Percentiles rank a stretch among this genome's conserved stretches.
Conservation (phyloP, 1,284 basidiomycete genomes). For the Cryptococcus deneoformans region DNA sequence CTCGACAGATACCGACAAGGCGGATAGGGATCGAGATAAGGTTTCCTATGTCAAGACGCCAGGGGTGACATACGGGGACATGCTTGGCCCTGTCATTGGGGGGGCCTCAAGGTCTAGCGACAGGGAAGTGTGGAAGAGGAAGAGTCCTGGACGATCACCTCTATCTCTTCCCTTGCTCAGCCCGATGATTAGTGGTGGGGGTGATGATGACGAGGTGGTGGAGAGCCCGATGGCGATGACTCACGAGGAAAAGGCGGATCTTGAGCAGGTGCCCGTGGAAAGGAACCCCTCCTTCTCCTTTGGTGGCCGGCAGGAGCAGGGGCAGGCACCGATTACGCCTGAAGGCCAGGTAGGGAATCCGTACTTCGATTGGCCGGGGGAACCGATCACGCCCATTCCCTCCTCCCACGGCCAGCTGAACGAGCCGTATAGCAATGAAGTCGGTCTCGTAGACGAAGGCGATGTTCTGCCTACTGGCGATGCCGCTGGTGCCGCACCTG, state of each 20-base stretch:
- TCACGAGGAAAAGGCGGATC: neutral
- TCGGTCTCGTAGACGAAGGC: constrained; percentile 39
- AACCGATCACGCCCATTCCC: neutral
- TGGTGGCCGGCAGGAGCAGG: constrained; percentile 3
- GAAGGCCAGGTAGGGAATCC: neutral
- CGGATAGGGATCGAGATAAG: too few relatives aligned
- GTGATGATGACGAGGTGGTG: neutral
- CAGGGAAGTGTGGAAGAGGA: constrained; percentile 5
- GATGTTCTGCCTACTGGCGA: constrained; percentile 33
- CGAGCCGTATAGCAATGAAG: constrained; percentile 13
- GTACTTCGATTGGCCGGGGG: neutral
- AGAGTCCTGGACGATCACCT: constrained; percentile 22
- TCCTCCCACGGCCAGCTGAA: neutral
- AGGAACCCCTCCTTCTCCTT: neutral
- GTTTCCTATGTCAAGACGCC: too few relatives aligned
- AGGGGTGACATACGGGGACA: too few relatives aligned
- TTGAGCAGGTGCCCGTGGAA: neutral
- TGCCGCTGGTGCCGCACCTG: constrained; percentile 37
- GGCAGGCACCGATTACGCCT: neutral
- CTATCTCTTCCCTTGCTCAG: neutral
- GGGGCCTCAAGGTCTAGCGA: constrained; percentile 3
- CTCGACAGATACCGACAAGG: too few relatives aligned
- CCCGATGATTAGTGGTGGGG: neutral
- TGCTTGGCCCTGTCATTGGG: too few relatives aligned
- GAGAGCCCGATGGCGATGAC: neutral